A percentile compares a stretch with the other conserved stretches of the same genome.
phyloP scores from a whole-genome alignment of 176 grass and related monocot genomes.

The Alloteropsis semialata region DNA sequence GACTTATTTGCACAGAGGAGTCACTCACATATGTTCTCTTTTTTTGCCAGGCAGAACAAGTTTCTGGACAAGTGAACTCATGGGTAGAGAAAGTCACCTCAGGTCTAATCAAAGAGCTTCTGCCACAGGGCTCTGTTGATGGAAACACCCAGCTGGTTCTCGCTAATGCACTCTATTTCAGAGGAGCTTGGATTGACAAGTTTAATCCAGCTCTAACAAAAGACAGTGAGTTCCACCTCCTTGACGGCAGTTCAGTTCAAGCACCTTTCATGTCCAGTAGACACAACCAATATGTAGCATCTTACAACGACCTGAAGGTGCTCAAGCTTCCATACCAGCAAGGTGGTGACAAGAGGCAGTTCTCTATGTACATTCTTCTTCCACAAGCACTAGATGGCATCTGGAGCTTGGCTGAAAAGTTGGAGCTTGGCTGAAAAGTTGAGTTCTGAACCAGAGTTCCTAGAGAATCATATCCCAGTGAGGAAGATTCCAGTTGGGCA shows the following conservation, averaged over 20 bases:
- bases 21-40: background rate
- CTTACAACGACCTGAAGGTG: slow-evolving; percentile 48
- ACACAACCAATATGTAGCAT: slow-evolving; percentile 45
- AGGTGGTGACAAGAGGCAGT: slow-evolving; percentile 64
- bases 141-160: slow-evolving; percentile 51
- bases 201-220: slow-evolving; percentile 52
- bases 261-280: slow-evolving; percentile 62
- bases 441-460: slow-evolving; percentile 49
- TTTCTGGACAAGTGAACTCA: slow-evolving; percentile 55
- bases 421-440: slow-evolving; percentile 55
- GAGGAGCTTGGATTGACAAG: slow-evolving; percentile 67
- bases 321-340: slow-evolving; percentile 67
- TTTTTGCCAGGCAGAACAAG: slow-evolving; percentile 51
- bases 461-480: slow-evolving; percentile 40
- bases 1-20: too few species aligned
- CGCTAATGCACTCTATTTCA: slow-evolving; percentile 78
- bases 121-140: slow-evolving; percentile 44
- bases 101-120: slow-evolving; percentile 63
- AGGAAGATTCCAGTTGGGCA: slow-evolving; percentile 39
- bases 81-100: slow-evolving; percentile 62
- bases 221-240: slow-evolving; percentile 47
- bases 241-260: slow-evolving; percentile 56
- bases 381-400: slow-evolving; percentile 51
- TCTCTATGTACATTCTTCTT: slow-evolving; percentile 84
- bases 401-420: slow-evolving; percentile 60